phyloP scores from a whole-genome alignment of 2,329 filamentous ascomycete genomes.

The Intubia oerlemansii region DNA sequence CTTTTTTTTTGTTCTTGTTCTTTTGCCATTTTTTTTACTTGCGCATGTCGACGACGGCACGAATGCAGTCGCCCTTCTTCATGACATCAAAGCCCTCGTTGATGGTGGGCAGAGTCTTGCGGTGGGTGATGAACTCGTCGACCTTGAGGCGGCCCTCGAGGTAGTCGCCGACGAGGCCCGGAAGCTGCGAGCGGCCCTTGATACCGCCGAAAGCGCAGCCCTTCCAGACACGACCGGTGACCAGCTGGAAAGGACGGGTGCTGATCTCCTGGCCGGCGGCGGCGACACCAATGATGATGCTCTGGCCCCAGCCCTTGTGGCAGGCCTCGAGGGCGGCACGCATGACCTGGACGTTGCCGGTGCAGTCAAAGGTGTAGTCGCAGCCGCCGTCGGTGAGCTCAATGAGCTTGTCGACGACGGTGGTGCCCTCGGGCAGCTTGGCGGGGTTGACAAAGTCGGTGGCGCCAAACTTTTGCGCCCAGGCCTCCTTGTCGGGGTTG shows the following conservation, averaged over 20 bases:
- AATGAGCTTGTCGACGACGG: slow-evolving; percentile 76
- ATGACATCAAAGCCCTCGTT: slow-evolving; percentile 78
- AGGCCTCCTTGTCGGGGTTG: slow-evolving; percentile 79
- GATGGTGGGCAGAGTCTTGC: slow-evolving; percentile 62
- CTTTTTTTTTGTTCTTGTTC: too few relatives aligned
- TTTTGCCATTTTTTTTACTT: too few relatives aligned
- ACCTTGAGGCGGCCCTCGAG: slow-evolving; percentile 81
- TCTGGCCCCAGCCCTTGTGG: slow-evolving; percentile 98
- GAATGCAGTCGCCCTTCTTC: slow-evolving; percentile 93
- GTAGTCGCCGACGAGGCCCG: slow-evolving; percentile 75
- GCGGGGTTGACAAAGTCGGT: slow-evolving; percentile 93
- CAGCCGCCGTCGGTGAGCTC: slow-evolving; percentile 97
- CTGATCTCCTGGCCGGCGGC: slow-evolving; percentile 90
- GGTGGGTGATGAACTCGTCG: slow-evolving; percentile 97
- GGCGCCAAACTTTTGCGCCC: slow-evolving; percentile 84
- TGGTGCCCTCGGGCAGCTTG: slow-evolving; percentile 49
- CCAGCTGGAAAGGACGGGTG: slow-evolving; percentile 86
- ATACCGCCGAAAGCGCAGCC: slow-evolving; percentile 95
- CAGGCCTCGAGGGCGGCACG: slow-evolving; percentile 86
- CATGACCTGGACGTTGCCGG: slow-evolving; percentile 92
- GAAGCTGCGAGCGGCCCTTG: slow-evolving; percentile 88
- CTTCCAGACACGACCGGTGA: slow-evolving; percentile 94
- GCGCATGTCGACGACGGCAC: slow-evolving; percentile 67
- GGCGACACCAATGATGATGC: slow-evolving; percentile 92
- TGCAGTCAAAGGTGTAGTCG: slow-evolving; percentile 99